Conservation (phyloP, 1,284 basidiomycete species). For the Apiotrichum laibachii region DNA sequence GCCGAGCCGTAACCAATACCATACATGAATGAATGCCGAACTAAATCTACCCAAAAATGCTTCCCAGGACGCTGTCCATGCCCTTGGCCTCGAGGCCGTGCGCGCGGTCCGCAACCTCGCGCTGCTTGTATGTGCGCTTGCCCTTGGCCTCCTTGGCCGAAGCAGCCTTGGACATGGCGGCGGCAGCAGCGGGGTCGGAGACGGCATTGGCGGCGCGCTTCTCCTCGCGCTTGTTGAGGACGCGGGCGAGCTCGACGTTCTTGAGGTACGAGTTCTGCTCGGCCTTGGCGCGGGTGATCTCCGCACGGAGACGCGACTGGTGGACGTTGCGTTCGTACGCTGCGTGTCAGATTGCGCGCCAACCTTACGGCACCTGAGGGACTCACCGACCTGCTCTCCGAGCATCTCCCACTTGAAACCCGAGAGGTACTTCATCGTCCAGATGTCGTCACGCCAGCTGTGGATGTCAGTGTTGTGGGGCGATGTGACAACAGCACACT, state of each 20-base stretch:
- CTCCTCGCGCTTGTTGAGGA: slow-evolving; percentile 78
- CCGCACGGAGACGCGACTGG: slow-evolving; percentile 79
- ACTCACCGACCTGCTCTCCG: slow-evolving; percentile 94
- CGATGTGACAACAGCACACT: slow-evolving; percentile 10
- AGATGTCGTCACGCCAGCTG: slow-evolving; percentile 92
- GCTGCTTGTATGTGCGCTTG: slow-evolving; percentile 34
- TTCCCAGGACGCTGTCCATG: slow-evolving; percentile 47
- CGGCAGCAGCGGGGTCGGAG: slow-evolving; percentile 1
- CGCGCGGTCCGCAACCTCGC: slow-evolving; percentile 34
- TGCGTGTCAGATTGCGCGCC: slow-evolving; percentile 42
- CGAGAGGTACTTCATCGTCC: slow-evolving; percentile 99
- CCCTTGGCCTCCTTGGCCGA: slow-evolving; percentile 8
- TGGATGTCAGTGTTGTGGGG: not conserved
- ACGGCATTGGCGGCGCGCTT: slow-evolving; percentile 49
- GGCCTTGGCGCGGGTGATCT: slow-evolving; percentile 78
- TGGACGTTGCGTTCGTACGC: slow-evolving; percentile 92
- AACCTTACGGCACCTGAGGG: not conserved
- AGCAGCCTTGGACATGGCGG: slow-evolving; percentile 5
- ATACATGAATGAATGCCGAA: not conserved
- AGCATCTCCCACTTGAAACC: slow-evolving; percentile 99
- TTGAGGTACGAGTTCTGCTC: slow-evolving; percentile 92
- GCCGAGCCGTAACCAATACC: not conserved
- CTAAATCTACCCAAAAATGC: slow-evolving; percentile 39
- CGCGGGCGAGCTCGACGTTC: slow-evolving; percentile 92
- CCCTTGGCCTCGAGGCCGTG: slow-evolving; percentile 37